phyloP scores from a whole-genome alignment of 805 yeast species.

The Starmera caribaea region DNA sequence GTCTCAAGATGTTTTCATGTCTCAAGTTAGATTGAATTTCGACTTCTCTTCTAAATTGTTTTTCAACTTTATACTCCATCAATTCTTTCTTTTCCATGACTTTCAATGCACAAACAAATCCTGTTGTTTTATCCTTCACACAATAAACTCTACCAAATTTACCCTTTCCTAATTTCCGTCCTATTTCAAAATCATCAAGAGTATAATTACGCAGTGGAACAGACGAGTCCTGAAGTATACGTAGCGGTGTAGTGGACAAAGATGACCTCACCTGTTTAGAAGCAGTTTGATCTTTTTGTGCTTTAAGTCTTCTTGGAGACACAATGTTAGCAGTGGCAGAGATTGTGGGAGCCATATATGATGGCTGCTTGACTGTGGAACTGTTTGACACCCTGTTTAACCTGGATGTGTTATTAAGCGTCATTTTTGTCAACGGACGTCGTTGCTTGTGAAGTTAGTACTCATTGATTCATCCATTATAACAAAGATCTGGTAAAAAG shows the following conservation, averaged over 20 bases:
- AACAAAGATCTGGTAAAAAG: no score
- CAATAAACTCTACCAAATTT: constrained; percentile 90
- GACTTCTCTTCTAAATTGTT: constrained; percentile 82
- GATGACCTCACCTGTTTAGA: neutral
- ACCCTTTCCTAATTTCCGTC: constrained; percentile 84
- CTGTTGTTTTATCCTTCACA: constrained; percentile 64
- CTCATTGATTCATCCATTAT: no score
- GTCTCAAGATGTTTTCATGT: constrained; percentile 72
- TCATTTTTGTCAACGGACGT: constrained; percentile 18
- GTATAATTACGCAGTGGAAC: constrained; percentile 25
- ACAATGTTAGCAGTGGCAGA: constrained; percentile 14
- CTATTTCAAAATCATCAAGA: constrained; percentile 72
- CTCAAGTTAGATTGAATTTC: constrained; percentile 77
- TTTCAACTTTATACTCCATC: constrained; percentile 64
- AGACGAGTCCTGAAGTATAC: constrained; percentile 15
- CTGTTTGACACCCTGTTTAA: constrained; percentile 4
- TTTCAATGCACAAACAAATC: constrained; percentile 82
- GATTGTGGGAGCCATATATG: constrained; percentile 21
- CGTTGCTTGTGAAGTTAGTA: constrained; percentile 1
- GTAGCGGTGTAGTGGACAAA: constrained; percentile 11
- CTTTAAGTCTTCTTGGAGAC: constrained; percentile 9
- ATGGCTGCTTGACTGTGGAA: constrained; percentile 11
- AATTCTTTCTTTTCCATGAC: constrained; percentile 83
- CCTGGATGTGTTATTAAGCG: constrained; percentile 9
- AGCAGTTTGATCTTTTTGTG: neutral